Conservation (phyloP, 306 rosid species). For the Cicer arietinum region DNA sequence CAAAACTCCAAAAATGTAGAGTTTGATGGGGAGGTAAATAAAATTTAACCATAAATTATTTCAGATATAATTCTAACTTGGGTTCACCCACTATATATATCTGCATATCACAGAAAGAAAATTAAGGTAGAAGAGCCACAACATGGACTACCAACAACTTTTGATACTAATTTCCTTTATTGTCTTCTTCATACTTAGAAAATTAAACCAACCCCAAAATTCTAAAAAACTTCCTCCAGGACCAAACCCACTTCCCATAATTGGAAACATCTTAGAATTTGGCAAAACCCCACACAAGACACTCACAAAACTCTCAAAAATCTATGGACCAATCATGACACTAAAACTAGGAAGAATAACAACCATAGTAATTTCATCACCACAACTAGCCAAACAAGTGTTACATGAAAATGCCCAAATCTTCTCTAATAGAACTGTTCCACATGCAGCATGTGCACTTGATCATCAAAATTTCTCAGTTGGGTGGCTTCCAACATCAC, state of each 20-base stretch:
- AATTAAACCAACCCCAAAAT: neutral
- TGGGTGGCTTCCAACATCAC: slow-evolving; percentile 1
- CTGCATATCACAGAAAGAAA: neutral
- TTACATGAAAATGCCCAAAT: slow-evolving; percentile 2
- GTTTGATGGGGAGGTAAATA: no score
- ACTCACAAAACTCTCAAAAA: slow-evolving; percentile 28
- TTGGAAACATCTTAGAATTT: slow-evolving; percentile 35
- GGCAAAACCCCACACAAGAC: slow-evolving; percentile 24
- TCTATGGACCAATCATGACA: slow-evolving; percentile 41
- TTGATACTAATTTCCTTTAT: neutral
- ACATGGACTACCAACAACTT: slow-evolving; percentile 32
- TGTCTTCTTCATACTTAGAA: slow-evolving; percentile 12
- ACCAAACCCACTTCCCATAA: slow-evolving; percentile 24
- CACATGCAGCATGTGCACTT: neutral
- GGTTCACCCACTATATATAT: neutral
- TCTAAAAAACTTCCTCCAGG: slow-evolving; percentile 27
- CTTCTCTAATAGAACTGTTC: neutral
- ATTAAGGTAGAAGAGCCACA: neutral
- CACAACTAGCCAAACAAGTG: slow-evolving; percentile 36
- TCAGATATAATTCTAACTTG: neutral
- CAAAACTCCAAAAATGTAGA: no score
- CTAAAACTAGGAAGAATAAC: slow-evolving; percentile 28
- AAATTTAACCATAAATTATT: no score
- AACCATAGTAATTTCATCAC: slow-evolving; percentile 39
- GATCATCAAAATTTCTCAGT: slow-evolving; percentile 8